Evolutionary conservation across 768 basidiomycete genomes (phyloP).

Genomic region (Hebeloma cylindrosporum): DNA sequence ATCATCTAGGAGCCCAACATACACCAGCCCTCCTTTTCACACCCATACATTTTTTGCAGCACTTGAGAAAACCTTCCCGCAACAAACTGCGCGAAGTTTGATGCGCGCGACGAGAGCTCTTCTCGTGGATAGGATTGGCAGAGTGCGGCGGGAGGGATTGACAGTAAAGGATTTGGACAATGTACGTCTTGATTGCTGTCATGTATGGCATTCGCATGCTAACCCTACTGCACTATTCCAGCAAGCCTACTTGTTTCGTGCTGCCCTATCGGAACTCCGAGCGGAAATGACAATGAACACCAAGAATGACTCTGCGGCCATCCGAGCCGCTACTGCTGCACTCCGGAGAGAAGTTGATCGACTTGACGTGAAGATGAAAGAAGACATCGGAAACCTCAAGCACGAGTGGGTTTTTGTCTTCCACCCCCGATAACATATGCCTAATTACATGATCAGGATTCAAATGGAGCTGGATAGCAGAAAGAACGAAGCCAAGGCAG

Average conservation of each 20-base stretch:
- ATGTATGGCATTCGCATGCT: not conserved
- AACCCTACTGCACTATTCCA: constrained; percentile 32
- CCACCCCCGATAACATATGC: not conserved
- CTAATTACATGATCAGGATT: constrained; percentile 51
- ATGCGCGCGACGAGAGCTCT: constrained; percentile 84
- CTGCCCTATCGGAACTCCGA: constrained; percentile 87
- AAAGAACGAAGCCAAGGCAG: constrained; percentile 86
- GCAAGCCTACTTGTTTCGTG: constrained; percentile 96
- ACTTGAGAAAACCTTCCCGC: constrained; percentile 73
- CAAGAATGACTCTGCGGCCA: constrained; percentile 81
- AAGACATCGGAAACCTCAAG: constrained; percentile 83
- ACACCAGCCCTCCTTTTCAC: constrained; percentile 75
- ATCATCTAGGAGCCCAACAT: constrained; percentile 34
- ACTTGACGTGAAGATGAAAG: constrained; percentile 89
- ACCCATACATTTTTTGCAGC: constrained; percentile 76
- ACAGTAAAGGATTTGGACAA: constrained; percentile 80
- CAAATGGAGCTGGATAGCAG: constrained; percentile 96
- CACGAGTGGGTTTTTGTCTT: constrained; percentile 71
- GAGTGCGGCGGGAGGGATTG: constrained; percentile 70
- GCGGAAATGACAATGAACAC: constrained; percentile 82
- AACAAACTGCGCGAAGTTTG: constrained; percentile 69
- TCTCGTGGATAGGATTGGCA: constrained; percentile 72
- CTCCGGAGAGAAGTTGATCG: constrained; percentile 85
- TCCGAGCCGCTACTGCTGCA: constrained; percentile 72
- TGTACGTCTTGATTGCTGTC: constrained; percentile 42